Percentiles rank a stretch among this genome's conserved stretches.
Conservation (phyloP, 768 basidiomycete species). For the Leccinum disarticulatum region DNA sequence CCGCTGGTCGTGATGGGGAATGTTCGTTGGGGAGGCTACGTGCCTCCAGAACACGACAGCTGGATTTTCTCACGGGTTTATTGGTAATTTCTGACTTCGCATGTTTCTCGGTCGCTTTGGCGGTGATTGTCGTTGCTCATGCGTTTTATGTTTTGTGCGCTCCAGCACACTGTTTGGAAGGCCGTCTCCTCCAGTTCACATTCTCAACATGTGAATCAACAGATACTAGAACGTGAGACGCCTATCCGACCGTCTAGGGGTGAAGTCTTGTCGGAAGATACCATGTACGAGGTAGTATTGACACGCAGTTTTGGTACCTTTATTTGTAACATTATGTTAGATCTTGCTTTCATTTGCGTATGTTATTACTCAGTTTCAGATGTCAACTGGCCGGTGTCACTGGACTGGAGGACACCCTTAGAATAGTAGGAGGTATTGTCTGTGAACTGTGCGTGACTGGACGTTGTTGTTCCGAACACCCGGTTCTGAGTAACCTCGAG, state of each 20-base stretch:
- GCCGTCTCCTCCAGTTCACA: constrained; percentile 23
- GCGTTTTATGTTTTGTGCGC: constrained; percentile 11
- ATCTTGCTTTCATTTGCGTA: constrained; percentile 6
- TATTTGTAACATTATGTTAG: background rate
- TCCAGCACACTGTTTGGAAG: constrained; percentile 27
- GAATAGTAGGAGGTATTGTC: too few species aligned
- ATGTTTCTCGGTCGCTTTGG: constrained; percentile 16
- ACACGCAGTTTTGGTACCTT: background rate
- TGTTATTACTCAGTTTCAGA: background rate
- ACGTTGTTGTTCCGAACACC: too few species aligned
- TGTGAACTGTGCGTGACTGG: too few species aligned
- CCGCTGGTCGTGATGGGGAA: constrained; percentile 9
- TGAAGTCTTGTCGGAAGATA: background rate
- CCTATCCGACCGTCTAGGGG: background rate
- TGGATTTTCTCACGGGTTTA: constrained; percentile 6
- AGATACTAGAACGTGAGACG: constrained; percentile 5
- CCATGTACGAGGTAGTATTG: background rate
- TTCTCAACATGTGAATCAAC: constrained; percentile 6
- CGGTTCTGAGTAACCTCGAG: background rate
- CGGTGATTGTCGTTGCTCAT: constrained; percentile 21
- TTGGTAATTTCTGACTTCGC: constrained; percentile 14
- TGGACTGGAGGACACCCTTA: background rate
- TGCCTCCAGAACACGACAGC: background rate
- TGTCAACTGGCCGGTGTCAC: background rate
- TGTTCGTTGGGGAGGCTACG: constrained; percentile 11